phyloP scores from a whole-genome alignment of 768 basidiomycete species.

The Cystobasidium tubakii region DNA sequence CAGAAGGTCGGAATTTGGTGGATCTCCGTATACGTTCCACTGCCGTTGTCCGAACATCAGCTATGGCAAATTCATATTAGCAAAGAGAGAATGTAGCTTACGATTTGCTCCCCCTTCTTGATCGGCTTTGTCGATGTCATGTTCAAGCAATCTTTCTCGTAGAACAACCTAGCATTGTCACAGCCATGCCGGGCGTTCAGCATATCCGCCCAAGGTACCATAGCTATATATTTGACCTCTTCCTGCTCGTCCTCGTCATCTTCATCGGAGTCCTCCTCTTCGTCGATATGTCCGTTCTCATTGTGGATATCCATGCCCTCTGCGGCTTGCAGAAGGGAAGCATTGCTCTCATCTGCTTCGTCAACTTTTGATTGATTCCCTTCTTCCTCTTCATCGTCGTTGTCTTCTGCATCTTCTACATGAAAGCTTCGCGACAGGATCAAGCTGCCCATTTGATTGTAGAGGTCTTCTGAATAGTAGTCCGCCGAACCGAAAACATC shows the following conservation, averaged over 20 bases:
- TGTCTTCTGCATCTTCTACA: conserved; percentile 56
- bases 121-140: conserved; percentile 78
- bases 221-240: conserved; percentile 64
- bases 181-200: conserved; percentile 79
- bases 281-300: conserved; percentile 48
- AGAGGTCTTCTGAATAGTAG: conserved; percentile 65
- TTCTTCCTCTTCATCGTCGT: conserved; percentile 51
- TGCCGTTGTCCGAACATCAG: conserved; percentile 47
- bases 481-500: conserved; percentile 59
- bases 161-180: conserved; percentile 82
- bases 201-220: conserved; percentile 96
- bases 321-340: conserved; percentile 29
- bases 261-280: conserved; percentile 42
- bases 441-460: conserved; percentile 82
- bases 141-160: conserved; percentile 63
- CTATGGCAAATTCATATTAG: not conserved
- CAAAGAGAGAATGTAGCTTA: conserved; percentile 50
- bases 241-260: conserved; percentile 56
- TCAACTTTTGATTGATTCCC: conserved; percentile 56
- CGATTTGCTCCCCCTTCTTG: conserved; percentile 76
- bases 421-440: conserved; percentile 89
- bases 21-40: conserved; percentile 95
- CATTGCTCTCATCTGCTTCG: conserved; percentile 38
- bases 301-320: conserved; percentile 45
- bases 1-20: conserved; percentile 86